These are phyloP conservation scores for Citrus sp. DNA, from an alignment of 345 rosid genomes.

Conservation along the genomic window DNA sequence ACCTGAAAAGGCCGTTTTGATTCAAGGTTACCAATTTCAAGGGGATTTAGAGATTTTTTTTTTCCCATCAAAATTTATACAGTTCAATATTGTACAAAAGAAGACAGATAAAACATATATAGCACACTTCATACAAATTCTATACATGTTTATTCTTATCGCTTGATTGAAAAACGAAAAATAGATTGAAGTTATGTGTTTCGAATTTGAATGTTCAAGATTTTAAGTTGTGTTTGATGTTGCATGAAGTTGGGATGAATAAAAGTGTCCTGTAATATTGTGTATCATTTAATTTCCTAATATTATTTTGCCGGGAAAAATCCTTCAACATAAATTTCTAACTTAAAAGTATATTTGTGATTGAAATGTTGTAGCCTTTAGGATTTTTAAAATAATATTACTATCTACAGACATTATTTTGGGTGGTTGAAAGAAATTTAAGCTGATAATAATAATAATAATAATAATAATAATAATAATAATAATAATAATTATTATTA, in stretches of 20 bases:
- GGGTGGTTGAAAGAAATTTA: too few relatives aligned
- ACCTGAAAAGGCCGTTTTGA: conserved; percentile 73
- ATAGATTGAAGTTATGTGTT: not conserved
- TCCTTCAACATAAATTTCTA: too few relatives aligned
- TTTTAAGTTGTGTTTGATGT: not conserved
- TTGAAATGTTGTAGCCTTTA: too few relatives aligned
- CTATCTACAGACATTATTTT: too few relatives aligned
- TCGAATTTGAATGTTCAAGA: not conserved
- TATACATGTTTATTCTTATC: not conserved
- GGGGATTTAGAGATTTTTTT: not conserved
- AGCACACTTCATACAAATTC: not conserved
- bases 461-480: too few relatives aligned
- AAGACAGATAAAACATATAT: not conserved
- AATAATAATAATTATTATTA: too few relatives aligned
- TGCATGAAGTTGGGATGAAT: not conserved
- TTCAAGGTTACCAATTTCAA: not conserved
- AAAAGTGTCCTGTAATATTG: too few relatives aligned
- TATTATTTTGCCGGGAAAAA: too few relatives aligned
- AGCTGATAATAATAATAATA: too few relatives aligned
- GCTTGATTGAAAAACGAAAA: not conserved
- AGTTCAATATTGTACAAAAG: conserved; percentile 10
- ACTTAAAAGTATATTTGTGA: too few relatives aligned
- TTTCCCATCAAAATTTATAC: not conserved
- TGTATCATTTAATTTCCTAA: not conserved
- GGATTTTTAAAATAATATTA: too few relatives aligned